Evolutionary conservation across 805 yeast species (phyloP), one percentile per base, ranked within the genome.

Genomic region (Hanseniaspora meyeri): DNA sequence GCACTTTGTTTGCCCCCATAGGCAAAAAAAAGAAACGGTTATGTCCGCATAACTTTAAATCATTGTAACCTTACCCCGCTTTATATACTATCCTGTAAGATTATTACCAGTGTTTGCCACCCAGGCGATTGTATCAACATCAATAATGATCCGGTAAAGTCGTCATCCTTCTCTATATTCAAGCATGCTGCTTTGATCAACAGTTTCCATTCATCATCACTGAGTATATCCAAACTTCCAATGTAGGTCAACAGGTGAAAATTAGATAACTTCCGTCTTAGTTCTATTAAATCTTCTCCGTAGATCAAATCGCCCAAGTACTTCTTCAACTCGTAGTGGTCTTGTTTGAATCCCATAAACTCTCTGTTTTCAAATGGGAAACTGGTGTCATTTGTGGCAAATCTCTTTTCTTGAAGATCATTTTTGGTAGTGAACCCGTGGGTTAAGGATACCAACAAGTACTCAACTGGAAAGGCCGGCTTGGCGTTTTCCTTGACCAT

Each of bases 391-490:
- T 74, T 63, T 9, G 67, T 67, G 68, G 86, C 85, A 59, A 72
- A 60, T 1, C 40, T 38, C 9, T 60, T 60, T n/a, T 45, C 19
- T 60, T 76, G 54, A 3, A 58, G 42, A 1, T 61, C 62, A 16
- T 19, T n/a, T 12, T 43, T 20, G 12, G 81, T 78, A 1, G 96
- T 95, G 77, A 93, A 91, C 2, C 97, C 96, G 68, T 93, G 97
- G 5, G 95, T 83, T 60, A 91, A 71, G 1, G 96, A 83, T 0
- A 91, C 95, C 54, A 93, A 70, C 59, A 89, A 68, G 66, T 86
- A 89, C 59, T 89, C 96, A n/a, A 85, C 89, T 1, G 97, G 97
- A 67, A 89, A 87, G 27, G 93, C 85, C 0, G 96, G 96, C 63
- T 84, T 84, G 1, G 96, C 95, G 65, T 87, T 85, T 43, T 81